These are phyloP conservation scores for Phytomonas sp. DNA, from an alignment of 208 protist genomes.

Conservation along the genomic window DNA sequence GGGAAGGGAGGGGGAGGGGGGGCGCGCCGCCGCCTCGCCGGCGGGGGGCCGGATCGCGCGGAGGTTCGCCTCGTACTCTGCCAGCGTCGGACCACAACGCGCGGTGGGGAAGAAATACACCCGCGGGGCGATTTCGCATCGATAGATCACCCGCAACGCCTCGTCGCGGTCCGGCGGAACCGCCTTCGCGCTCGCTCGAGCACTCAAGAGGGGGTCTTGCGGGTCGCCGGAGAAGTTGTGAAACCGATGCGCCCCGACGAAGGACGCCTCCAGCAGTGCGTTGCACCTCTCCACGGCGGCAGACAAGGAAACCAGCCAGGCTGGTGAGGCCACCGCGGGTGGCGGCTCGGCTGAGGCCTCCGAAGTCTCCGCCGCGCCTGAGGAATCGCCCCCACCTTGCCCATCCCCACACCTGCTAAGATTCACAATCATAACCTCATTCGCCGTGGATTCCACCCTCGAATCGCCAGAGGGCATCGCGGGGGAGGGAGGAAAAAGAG, in stretches of 20 bases:
- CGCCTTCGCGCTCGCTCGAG: conserved; percentile 28
- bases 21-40: conserved; percentile 22
- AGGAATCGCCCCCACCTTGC: too few relatives aligned
- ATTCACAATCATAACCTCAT: too few relatives aligned
- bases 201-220: conserved; percentile 9
- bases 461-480: too few relatives aligned
- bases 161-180: conserved; percentile 51
- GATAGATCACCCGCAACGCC: conserved; percentile 54
- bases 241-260: conserved; percentile 68
- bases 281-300: conserved; percentile 33
- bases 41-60: neutral
- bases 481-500: too few relatives aligned
- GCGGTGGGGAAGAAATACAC: conserved; percentile 42
- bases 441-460: too few relatives aligned
- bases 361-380: too few relatives aligned
- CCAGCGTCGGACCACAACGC: too few relatives aligned
- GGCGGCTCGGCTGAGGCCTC: neutral
- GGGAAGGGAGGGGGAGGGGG: too few relatives aligned
- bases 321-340: neutral
- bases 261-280: conserved; percentile 23
- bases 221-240: conserved; percentile 82
- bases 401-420: too few relatives aligned
- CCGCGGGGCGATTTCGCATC: conserved; percentile 51
- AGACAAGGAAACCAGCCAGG: conserved; percentile 25
- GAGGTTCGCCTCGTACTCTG: too few relatives aligned